A percentile compares a stretch with the other conserved stretches of the same genome.
phyloP scores from a whole-genome alignment of 192 early-diverging fungal genomes.

The Podila clonocystis region DNA sequence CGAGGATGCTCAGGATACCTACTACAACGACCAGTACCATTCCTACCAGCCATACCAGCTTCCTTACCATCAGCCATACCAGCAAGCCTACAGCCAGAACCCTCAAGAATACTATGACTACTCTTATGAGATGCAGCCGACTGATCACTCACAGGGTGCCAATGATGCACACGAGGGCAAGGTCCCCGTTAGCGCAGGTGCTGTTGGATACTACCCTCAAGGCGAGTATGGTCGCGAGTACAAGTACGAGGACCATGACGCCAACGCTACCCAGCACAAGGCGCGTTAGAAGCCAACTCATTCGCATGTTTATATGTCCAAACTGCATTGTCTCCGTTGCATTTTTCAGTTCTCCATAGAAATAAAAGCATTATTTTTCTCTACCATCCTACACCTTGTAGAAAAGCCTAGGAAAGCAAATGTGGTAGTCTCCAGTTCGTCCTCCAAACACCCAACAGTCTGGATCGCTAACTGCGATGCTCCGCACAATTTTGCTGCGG shows the following conservation, averaged over 20 bases:
- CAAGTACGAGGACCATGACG: neutral
- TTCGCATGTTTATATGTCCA: no score
- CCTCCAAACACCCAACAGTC: no score
- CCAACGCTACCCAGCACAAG: neutral
- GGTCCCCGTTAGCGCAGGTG: no score
- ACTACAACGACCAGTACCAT: conserved; percentile 3
- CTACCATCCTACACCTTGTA: no score
- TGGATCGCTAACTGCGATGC: no score
- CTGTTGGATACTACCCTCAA: neutral
- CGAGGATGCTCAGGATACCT: neutral
- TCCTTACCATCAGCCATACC: neutral
- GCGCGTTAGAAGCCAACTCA: neutral
- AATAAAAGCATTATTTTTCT: no score
- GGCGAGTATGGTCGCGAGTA: neutral
- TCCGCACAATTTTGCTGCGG: neutral
- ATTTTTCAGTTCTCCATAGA: neutral
- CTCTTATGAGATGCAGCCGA: neutral
- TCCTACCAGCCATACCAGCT: neutral
- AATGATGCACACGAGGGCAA: neutral
- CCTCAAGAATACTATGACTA: neutral
- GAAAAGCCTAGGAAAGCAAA: no score
- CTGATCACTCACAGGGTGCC: neutral
- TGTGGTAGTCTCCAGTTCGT: no score
- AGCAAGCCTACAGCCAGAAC: neutral
- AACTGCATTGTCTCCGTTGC: no score